A percentile compares a stretch with the other conserved stretches of the same genome.
These are phyloP conservation scores for Sarcodon sp. DNA, from an alignment of 768 basidiomycete genomes.

Conservation along the genomic window DNA sequence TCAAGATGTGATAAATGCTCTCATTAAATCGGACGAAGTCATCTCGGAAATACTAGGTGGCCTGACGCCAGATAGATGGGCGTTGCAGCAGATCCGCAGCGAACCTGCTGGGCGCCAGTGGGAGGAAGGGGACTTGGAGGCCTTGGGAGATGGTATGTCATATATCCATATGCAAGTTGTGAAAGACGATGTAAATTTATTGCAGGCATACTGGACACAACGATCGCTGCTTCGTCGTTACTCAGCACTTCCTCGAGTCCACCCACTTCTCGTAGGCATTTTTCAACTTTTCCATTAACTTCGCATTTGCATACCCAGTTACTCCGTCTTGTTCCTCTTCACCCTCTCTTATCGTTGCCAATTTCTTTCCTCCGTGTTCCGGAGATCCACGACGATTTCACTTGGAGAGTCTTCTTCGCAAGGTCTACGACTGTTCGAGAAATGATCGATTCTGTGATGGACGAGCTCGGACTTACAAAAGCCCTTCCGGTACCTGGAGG, in stretches of 20 bases:
- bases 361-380: slow-evolving; percentile 57
- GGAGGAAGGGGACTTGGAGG: slow-evolving; percentile 60
- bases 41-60: slow-evolving; percentile 42
- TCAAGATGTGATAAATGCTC: slow-evolving; percentile 43
- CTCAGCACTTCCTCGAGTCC: slow-evolving; percentile 25
- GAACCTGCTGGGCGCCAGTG: slow-evolving; percentile 50
- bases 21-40: slow-evolving; percentile 35
- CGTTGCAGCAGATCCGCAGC: slow-evolving; percentile 47
- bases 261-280: slow-evolving; percentile 30
- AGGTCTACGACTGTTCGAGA: slow-evolving; percentile 41
- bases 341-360: slow-evolving; percentile 40
- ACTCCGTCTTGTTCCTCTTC: slow-evolving; percentile 60
- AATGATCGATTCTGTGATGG: slow-evolving; percentile 34
- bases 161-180: not conserved
- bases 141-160: slow-evolving; percentile 46
- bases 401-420: slow-evolving; percentile 54
- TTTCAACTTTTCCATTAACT: slow-evolving; percentile 60
- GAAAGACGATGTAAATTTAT: slow-evolving; percentile 2
- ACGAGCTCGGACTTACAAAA: slow-evolving; percentile 61
- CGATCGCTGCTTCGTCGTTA: slow-evolving; percentile 36
- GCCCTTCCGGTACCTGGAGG: slow-evolving; percentile 54
- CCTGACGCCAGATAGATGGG: slow-evolving; percentile 51
- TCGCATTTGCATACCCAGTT: slow-evolving; percentile 53
- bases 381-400: slow-evolving; percentile 64
- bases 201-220: slow-evolving; percentile 36